These are phyloP conservation scores for Neurospora sp. DNA, from an alignment of 495 filamentous ascomycete genomes.

Conservation along the genomic window DNA sequence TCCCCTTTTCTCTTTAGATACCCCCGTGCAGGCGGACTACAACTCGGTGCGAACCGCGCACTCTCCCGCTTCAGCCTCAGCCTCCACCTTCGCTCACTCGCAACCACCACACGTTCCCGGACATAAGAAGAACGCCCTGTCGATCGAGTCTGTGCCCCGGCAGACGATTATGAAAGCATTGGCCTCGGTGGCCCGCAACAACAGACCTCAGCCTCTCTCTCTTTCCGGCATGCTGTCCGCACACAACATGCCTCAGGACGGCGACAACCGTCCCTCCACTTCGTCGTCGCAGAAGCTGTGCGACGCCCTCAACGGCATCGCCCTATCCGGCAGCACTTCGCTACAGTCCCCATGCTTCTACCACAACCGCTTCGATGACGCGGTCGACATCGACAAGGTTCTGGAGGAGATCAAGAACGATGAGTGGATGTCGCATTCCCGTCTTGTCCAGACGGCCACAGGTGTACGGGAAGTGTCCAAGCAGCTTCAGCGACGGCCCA, in stretches of 20 bases:
- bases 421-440: conserved; percentile 83
- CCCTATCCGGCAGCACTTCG: conserved; percentile 32
- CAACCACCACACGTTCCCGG: conserved; percentile 10
- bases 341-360: conserved; percentile 93
- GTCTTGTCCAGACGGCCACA: conserved; percentile 87
- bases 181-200: conserved; percentile 57
- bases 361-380: conserved; percentile 91
- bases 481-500: conserved; percentile 79
- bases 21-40: conserved; percentile 1
- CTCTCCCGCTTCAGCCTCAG: conserved; percentile 1
- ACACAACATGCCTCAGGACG: conserved; percentile 21
- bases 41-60: background rate
- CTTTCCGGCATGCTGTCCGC: conserved; percentile 42
- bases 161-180: conserved; percentile 87
- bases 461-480: conserved; percentile 90
- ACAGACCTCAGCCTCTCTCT: conserved; percentile 47
- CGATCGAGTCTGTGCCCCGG: conserved; percentile 63
- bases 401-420: conserved; percentile 88
- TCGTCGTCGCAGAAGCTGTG: conserved; percentile 53
- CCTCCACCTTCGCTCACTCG: background rate
- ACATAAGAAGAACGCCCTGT: conserved; percentile 53
- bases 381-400: conserved; percentile 88
- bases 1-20: conserved; percentile 3
- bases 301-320: conserved; percentile 53
- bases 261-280: conserved; percentile 37